Evolutionary conservation across 2,329 filamentous ascomycete species (phyloP).

Genomic region (Cytospora schulzeri): DNA sequence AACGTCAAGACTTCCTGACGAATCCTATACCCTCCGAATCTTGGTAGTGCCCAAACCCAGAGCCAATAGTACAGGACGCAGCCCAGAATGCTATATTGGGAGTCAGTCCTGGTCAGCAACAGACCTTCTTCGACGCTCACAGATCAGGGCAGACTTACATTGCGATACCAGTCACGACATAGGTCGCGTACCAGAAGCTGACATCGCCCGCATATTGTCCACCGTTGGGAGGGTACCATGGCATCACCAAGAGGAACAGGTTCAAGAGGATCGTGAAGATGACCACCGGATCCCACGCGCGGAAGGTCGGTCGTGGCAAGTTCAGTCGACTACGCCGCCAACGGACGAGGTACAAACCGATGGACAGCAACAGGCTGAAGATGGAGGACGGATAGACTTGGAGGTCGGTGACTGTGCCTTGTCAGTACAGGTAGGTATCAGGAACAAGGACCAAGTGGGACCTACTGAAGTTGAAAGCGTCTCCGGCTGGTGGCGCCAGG

Average conservation of each 20-base stretch:
- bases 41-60: conserved; percentile 21
- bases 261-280: conserved; percentile 62
- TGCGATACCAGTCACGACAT: conserved; percentile 64
- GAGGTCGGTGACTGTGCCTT: conserved; percentile 56
- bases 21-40: conserved; percentile 5
- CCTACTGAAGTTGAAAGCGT: conserved; percentile 64
- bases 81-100: conserved; percentile 34
- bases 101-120: neutral
- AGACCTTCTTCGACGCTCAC: too few species aligned
- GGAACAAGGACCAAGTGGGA: neutral
- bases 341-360: conserved; percentile 62
- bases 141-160: conserved; percentile 49
- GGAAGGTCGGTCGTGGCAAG: conserved; percentile 53
- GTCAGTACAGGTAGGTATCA: neutral
- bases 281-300: conserved; percentile 59
- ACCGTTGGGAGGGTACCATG: conserved; percentile 68
- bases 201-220: conserved; percentile 65
- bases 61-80: conserved; percentile 55
- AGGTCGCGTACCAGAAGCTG: conserved; percentile 75
- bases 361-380: conserved; percentile 58
- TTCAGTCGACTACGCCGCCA: conserved; percentile 53
- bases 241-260: conserved; percentile 66
- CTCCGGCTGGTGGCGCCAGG: conserved; percentile 60
- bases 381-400: conserved; percentile 59
- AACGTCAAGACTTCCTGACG: conserved; percentile 30